Evolutionary conservation across 2,329 filamentous ascomycete species (phyloP).

Genomic region (Arthrobotrys conoides): DNA sequence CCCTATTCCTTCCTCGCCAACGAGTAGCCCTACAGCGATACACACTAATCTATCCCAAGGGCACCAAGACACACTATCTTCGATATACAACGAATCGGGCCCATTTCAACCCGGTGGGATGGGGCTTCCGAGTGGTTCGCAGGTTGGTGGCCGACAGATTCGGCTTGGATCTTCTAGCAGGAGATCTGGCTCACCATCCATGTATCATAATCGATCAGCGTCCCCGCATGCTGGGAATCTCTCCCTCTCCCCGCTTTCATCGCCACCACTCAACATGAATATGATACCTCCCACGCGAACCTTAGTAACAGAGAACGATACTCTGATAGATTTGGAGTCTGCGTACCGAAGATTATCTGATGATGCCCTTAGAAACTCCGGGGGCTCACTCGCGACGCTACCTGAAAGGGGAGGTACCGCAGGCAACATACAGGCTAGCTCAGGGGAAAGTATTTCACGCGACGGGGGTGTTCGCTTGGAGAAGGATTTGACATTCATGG

Average conservation of each 20-base stretch:
- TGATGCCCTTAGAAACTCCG: conserved; percentile 76
- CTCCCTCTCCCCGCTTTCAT: conserved; percentile 65
- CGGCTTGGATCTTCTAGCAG: conserved; percentile 70
- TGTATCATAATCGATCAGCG: conserved; percentile 66
- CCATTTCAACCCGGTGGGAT: conserved; percentile 60
- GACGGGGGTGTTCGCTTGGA: conserved; percentile 74
- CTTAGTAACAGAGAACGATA: conserved; percentile 74
- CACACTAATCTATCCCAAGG: conserved; percentile 40
- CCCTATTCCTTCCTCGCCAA: conserved; percentile 66
- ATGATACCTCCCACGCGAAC: conserved; percentile 65
- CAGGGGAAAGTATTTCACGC: conserved; percentile 68
- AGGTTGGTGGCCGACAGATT: conserved; percentile 63
- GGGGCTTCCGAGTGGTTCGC: conserved; percentile 58
- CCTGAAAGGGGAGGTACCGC: conserved; percentile 72
- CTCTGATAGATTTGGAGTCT: conserved; percentile 76
- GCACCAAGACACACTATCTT: conserved; percentile 59
- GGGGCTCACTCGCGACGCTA: conserved; percentile 75
- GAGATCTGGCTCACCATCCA: conserved; percentile 69
- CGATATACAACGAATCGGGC: conserved; percentile 58
- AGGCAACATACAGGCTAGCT: conserved; percentile 65
- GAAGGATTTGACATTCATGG: conserved; percentile 77
- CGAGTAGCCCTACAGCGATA: conserved; percentile 48
- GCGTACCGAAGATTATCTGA: conserved; percentile 81
- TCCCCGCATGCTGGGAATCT: conserved; percentile 63
- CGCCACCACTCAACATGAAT: conserved; percentile 61